Evolutionary conservation across 768 basidiomycete species (phyloP).

Genomic region (Phaeotremella skinneri): DNA sequence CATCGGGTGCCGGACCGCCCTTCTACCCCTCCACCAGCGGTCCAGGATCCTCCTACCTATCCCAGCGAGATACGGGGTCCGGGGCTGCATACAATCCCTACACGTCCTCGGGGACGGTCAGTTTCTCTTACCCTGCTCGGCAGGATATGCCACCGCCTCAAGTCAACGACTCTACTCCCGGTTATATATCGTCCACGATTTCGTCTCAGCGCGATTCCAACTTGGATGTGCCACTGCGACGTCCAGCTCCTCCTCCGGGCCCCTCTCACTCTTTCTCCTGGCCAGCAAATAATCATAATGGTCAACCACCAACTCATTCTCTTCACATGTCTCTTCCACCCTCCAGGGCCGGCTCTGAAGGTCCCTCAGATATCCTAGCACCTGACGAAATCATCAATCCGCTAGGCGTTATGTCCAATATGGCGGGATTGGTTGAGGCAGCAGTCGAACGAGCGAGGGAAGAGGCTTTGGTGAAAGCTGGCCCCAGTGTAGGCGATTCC

Average conservation of each 20-base stretch:
- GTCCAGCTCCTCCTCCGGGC: constrained; percentile 5
- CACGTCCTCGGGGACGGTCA: not conserved
- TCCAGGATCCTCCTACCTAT: not conserved
- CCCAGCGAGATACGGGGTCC: not conserved
- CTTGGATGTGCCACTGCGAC: not conserved
- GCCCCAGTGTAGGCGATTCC: no score
- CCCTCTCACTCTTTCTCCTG: not conserved
- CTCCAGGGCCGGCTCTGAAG: constrained; percentile 56
- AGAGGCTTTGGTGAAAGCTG: constrained; percentile 22
- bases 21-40: constrained; percentile 6
- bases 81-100: not conserved
- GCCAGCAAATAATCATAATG: not conserved
- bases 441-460: constrained; percentile 48
- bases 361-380: constrained; percentile 67
- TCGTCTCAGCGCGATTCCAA: not conserved
- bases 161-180: constrained; percentile 2
- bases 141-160: constrained; percentile 1
- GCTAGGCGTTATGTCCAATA: constrained; percentile 45
- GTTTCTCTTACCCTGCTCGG: not conserved
- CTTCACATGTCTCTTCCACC: constrained; percentile 41
- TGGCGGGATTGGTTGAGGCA: constrained; percentile 51
- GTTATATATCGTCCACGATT: not conserved
- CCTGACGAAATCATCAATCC: constrained; percentile 55
- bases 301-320: constrained; percentile 12
- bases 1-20: constrained; percentile 12